Percentiles rank a stretch among this genome's conserved stretches.
phyloP scores from a whole-genome alignment of 1,284 basidiomycete genomes.

The Volvariella volvacea region DNA sequence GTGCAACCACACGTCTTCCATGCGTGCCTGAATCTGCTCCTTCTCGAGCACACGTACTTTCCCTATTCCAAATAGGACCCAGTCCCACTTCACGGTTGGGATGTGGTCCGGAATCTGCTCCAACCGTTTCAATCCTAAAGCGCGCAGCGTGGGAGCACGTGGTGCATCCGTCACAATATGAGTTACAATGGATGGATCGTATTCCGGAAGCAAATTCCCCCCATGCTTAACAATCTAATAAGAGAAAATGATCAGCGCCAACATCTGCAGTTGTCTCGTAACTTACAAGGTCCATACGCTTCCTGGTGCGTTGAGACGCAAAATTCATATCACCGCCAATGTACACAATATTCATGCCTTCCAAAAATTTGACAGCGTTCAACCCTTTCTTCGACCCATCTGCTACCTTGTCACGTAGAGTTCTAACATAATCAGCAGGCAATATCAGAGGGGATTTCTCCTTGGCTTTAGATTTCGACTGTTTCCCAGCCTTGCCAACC shows the following conservation, averaged over 20 bases:
- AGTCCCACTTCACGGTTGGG: slow-evolving; percentile 56
- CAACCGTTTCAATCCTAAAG: slow-evolving; percentile 37
- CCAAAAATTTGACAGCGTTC: slow-evolving; percentile 29
- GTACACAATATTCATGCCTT: slow-evolving; percentile 50
- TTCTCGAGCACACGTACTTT: slow-evolving; percentile 12
- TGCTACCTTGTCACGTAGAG: slow-evolving; percentile 18
- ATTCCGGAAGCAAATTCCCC: slow-evolving; percentile 47
- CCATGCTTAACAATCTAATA: slow-evolving; percentile 57
- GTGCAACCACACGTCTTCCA: slow-evolving; percentile 34
- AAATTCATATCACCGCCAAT: slow-evolving; percentile 48
- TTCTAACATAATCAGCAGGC: slow-evolving; percentile 24
- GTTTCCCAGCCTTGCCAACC: slow-evolving; percentile 5
- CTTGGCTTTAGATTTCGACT: slow-evolving; percentile 10
- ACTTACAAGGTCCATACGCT: slow-evolving; percentile 56
- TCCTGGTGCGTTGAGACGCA: slow-evolving; percentile 42
- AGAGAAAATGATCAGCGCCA: neutral
- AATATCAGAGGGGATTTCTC: slow-evolving; percentile 18
- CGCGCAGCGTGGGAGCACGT: slow-evolving; percentile 24
- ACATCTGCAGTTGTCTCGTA: no score
- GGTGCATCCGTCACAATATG: slow-evolving; percentile 54
- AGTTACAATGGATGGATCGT: slow-evolving; percentile 46
- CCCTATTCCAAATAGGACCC: slow-evolving; percentile 36
- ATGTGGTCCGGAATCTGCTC: slow-evolving; percentile 54
- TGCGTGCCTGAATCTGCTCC: slow-evolving; percentile 23
- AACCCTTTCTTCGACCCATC: neutral